A percentile compares a stretch with the other conserved stretches of the same genome.
Evolutionary conservation across 2,329 filamentous ascomycete genomes (phyloP).

Genomic region (Botryotinia globosa): DNA sequence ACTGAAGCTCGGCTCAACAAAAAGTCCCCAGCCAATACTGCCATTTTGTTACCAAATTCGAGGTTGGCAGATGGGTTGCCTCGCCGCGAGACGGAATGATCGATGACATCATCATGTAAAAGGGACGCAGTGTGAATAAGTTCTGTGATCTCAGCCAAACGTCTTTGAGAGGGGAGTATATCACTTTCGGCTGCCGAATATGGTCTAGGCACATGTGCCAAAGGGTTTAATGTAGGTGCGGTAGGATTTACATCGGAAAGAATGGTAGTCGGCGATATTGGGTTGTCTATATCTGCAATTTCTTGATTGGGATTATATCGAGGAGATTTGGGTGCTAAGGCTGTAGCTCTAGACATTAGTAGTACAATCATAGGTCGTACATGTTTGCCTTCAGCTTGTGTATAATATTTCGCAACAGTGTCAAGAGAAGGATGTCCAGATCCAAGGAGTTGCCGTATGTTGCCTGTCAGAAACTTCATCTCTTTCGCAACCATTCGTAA

Average conservation of each 20-base stretch:
- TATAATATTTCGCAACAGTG: conserved; percentile 97
- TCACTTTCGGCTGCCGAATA: conserved; percentile 50
- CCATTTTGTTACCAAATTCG: conserved; percentile 99
- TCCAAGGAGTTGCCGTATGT: conserved; percentile 88
- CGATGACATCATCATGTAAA: conserved; percentile 97
- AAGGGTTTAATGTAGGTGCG: conserved; percentile 48
- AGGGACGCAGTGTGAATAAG: conserved; percentile 96
- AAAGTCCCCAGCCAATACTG: conserved; percentile 95
- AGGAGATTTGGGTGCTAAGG: conserved; percentile 66
- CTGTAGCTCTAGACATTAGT: conserved; percentile 91
- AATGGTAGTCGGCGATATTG: conserved; percentile 58
- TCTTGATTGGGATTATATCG: conserved; percentile 40
- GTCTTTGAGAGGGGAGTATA: conserved; percentile 88
- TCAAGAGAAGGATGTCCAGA: conserved; percentile 94
- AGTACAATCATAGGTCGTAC: conserved; percentile 91
- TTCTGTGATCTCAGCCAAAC: conserved; percentile 94
- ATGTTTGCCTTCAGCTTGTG: conserved; percentile 93
- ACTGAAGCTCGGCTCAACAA: conserved; percentile 90
- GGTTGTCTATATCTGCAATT: conserved; percentile 50
- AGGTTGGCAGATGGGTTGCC: conserved; percentile 86
- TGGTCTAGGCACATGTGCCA: conserved; percentile 42
- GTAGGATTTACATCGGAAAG: conserved; percentile 83
- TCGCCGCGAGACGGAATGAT: conserved; percentile 82
- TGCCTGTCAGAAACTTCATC: conserved; percentile 92
- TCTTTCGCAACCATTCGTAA: conserved; percentile 89